These are phyloP conservation scores for Avena eriantha DNA, from an alignment of 176 grass and related monocot species.

Conservation along the genomic window DNA sequence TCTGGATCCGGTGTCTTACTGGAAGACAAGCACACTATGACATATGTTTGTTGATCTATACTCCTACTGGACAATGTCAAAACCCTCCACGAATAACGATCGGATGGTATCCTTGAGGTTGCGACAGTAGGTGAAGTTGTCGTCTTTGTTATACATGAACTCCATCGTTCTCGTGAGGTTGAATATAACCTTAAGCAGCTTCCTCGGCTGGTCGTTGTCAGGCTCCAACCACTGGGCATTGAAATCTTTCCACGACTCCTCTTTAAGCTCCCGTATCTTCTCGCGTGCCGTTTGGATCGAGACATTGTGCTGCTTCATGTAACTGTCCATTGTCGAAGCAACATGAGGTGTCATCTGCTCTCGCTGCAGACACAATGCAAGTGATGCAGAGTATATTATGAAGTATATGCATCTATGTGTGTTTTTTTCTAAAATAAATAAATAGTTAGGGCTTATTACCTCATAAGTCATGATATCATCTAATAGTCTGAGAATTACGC, in stretches of 20 bases:
- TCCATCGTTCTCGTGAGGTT: slow-evolving; percentile 26
- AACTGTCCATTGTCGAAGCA: slow-evolving; percentile 24
- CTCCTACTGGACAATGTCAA: background rate
- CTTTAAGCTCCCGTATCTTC: background rate
- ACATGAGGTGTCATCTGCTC: slow-evolving; percentile 11
- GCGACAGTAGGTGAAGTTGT: background rate
- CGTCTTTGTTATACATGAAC: slow-evolving; percentile 23
- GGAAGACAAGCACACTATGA: background rate
- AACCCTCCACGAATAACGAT: background rate
- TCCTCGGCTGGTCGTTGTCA: background rate
- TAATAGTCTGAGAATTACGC: slow-evolving; percentile 18
- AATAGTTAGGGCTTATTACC: background rate
- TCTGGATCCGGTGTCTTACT: background rate
- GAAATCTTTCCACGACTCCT: slow-evolving; percentile 17
- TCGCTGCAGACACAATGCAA: background rate
- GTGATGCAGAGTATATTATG: background rate
- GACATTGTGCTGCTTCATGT: slow-evolving; percentile 20
- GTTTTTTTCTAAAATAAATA: background rate
- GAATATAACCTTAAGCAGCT: slow-evolving; percentile 6
- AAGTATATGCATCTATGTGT: background rate
- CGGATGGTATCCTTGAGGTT: background rate
- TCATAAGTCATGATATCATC: slow-evolving; percentile 21
- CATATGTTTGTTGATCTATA: background rate
- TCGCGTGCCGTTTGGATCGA: background rate
- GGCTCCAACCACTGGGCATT: background rate